These are phyloP conservation scores for Boletus vinaceobasis DNA, from an alignment of 768 basidiomycete genomes.

Conservation along the genomic window DNA sequence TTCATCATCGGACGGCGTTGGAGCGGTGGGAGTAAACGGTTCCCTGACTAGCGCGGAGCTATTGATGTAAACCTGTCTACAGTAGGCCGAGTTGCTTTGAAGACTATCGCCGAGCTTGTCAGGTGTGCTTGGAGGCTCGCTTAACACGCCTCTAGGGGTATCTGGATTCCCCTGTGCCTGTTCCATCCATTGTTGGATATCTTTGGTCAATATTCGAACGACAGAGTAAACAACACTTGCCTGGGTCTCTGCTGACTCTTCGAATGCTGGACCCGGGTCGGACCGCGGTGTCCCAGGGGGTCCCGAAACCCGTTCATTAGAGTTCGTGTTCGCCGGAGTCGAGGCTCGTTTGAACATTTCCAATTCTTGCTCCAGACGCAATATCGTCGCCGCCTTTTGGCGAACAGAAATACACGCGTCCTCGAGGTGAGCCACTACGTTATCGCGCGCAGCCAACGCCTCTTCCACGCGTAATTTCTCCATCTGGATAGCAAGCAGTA, in stretches of 20 bases:
- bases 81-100: conserved; percentile 29
- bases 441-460: conserved; percentile 61
- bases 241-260: background rate
- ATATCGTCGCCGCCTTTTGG: conserved; percentile 54
- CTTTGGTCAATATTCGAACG: background rate
- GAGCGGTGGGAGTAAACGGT: background rate
- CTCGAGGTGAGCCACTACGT: conserved; percentile 52
- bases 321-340: conserved; percentile 19
- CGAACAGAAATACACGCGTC: conserved; percentile 58
- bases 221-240: background rate
- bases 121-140: conserved; percentile 14
- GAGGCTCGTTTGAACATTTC: conserved; percentile 25
- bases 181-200: background rate
- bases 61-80: conserved; percentile 11
- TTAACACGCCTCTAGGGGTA: background rate
- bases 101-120: conserved; percentile 20
- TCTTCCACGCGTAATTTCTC: conserved; percentile 53
- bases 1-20: background rate
- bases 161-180: background rate
- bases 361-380: conserved; percentile 43
- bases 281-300: background rate
- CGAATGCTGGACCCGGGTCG: background rate
- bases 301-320: background rate
- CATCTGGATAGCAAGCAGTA: conserved; percentile 52
- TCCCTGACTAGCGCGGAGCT: conserved; percentile 6